These are phyloP conservation scores for Pseudocercospora cruenta DNA, from an alignment of 2,329 filamentous ascomycete genomes.

Conservation along the genomic window DNA sequence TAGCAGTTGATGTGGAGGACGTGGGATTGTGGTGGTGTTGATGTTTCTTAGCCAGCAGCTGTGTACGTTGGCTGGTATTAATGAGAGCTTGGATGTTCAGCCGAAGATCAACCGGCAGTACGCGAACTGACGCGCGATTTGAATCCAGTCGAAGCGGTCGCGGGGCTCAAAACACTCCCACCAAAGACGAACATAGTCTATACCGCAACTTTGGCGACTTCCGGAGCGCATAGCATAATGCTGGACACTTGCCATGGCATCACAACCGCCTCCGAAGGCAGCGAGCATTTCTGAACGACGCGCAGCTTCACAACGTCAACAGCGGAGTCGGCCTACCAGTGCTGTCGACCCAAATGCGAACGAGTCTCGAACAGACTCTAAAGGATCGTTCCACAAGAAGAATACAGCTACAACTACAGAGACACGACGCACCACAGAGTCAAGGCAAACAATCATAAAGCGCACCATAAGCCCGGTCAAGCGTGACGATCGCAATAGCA, in stretches of 20 bases:
- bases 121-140: not conserved
- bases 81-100: not conserved
- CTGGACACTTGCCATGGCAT: conserved; percentile 28
- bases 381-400: conserved; percentile 21
- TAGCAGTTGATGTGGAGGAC: not conserved
- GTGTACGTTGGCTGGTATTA: not conserved
- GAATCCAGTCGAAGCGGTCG: not conserved
- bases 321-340: conserved; percentile 31
- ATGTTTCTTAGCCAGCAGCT: conserved; percentile 4
- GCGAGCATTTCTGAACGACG: conserved; percentile 34
- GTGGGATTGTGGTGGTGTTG: not conserved
- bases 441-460: conserved; percentile 26
- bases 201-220: not conserved
- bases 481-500: conserved; percentile 13
- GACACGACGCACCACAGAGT: conserved; percentile 24
- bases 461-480: conserved; percentile 28
- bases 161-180: conserved; percentile 8
- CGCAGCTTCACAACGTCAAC: conserved; percentile 34
- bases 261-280: conserved; percentile 31
- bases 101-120: not conserved
- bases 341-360: conserved; percentile 24
- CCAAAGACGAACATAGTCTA: not conserved
- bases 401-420: conserved; percentile 27
- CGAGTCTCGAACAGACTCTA: conserved; percentile 24
- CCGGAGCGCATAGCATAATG: conserved; percentile 9